Percentiles rank a stretch among this genome's conserved stretches.
Evolutionary conservation across 441 rosid species (phyloP).

Genomic region (Cnidoscolus chayamansa): DNA sequence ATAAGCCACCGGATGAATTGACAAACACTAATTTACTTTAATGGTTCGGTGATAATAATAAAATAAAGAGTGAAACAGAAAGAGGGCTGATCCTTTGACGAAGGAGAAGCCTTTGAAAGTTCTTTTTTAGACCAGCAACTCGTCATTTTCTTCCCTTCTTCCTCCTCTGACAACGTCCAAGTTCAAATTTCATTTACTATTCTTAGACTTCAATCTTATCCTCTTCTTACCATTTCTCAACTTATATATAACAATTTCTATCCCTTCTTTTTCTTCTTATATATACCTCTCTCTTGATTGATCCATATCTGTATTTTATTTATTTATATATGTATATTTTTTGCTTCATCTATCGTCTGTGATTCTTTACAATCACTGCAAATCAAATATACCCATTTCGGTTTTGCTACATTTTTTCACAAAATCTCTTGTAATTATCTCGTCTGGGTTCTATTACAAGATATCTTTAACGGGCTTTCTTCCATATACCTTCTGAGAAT

Average conservation of each 20-base stretch:
- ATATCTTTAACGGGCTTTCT: neutral
- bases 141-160: conserved; percentile 27
- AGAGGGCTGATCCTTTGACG: neutral
- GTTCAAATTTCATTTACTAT: conserved; percentile 12
- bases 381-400: neutral
- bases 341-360: neutral
- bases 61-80: too few species aligned
- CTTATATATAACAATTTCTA: conserved; percentile 12
- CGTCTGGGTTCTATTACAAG: conserved; percentile 11
- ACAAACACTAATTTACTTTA: too few species aligned
- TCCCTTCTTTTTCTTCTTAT: conserved; percentile 12
- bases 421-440: neutral
- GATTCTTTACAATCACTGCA: too few species aligned
- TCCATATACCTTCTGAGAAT: conserved; percentile 2
- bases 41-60: too few species aligned
- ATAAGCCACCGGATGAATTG: too few species aligned
- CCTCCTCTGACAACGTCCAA: conserved; percentile 15
- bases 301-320: neutral
- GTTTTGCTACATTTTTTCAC: neutral
- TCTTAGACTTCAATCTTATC: neutral
- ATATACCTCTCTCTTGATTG: neutral
- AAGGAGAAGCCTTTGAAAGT: neutral
- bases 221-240: neutral
- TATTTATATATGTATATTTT: neutral
- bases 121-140: conserved; percentile 21